phyloP scores from a whole-genome alignment of 1,139 yeast genomes.

The Debaryomycetaceae sp. region DNA sequence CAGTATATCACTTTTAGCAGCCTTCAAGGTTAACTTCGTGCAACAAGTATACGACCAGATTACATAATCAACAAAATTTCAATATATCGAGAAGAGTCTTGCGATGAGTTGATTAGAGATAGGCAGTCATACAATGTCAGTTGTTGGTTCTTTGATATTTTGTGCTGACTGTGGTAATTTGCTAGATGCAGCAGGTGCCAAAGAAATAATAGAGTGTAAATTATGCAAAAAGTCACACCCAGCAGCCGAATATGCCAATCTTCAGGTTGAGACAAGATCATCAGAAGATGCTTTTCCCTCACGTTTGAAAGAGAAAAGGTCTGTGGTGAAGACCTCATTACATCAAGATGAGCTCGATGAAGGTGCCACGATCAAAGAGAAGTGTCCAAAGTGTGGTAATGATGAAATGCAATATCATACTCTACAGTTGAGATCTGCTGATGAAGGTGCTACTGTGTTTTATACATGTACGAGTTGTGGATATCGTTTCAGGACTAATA shows the following conservation, averaged over 20 bases:
- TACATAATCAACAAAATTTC: background rate
- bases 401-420: slow-evolving; percentile 99
- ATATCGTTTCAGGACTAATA: slow-evolving; percentile 89
- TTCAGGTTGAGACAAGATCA: slow-evolving; percentile 83
- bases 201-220: slow-evolving; percentile 53
- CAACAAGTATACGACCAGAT: no score
- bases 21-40: no score
- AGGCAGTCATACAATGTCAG: slow-evolving; percentile 59
- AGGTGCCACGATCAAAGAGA: slow-evolving; percentile 94
- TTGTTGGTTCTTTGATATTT: slow-evolving; percentile 90
- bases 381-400: slow-evolving; percentile 95
- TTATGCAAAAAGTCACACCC: slow-evolving; percentile 65
- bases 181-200: slow-evolving; percentile 62
- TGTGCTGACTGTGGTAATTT: slow-evolving; percentile 93
- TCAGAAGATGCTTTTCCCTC: slow-evolving; percentile 94
- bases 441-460: slow-evolving; percentile 96
- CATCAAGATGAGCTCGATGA: slow-evolving; percentile 79
- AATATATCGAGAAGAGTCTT: background rate
- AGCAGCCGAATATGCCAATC: slow-evolving; percentile 59
- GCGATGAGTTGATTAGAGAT: background rate
- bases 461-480: slow-evolving; percentile 94
- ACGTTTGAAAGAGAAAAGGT: slow-evolving; percentile 69
- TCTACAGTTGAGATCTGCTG: slow-evolving; percentile 93
- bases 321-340: slow-evolving; percentile 84
- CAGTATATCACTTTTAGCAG: no score